Evolutionary conservation across 2,329 filamentous ascomycete species (phyloP).

Genomic region (Ophiosphaerella herpotricha): DNA sequence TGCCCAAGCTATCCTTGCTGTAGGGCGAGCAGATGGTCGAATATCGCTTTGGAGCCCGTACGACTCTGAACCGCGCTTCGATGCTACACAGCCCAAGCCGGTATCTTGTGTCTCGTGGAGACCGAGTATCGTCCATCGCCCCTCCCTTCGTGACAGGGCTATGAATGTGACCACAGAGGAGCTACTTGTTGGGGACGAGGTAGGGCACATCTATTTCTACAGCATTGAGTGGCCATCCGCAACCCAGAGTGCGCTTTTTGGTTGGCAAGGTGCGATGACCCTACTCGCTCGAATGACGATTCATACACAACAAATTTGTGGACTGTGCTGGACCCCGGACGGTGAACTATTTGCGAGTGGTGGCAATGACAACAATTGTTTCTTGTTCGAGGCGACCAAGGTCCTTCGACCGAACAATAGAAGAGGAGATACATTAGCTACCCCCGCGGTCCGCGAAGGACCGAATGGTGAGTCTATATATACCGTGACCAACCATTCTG

Average conservation of each 20-base stretch:
- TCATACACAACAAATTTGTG: conserved; percentile 90
- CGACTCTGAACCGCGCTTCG: conserved; percentile 72
- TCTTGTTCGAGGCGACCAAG: conserved; percentile 73
- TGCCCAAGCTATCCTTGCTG: conserved; percentile 78
- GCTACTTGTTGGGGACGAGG: conserved; percentile 82
- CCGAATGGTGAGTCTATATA: conserved; percentile 39
- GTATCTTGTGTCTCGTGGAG: conserved; percentile 84
- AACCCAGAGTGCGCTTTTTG: conserved; percentile 66
- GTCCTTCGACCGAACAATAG: conserved; percentile 50
- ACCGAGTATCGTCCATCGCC: conserved; percentile 60
- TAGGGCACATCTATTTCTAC: conserved; percentile 85
- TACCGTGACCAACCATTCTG: conserved; percentile 39
- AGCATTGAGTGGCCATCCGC: conserved; percentile 77
- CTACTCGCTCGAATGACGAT: conserved; percentile 76
- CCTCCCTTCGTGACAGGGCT: conserved; percentile 55
- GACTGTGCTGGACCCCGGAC: conserved; percentile 82
- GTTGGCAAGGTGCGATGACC: conserved; percentile 78
- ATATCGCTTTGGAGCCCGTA: conserved; percentile 78
- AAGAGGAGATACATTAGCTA: conserved; percentile 12
- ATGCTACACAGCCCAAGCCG: conserved; percentile 71
- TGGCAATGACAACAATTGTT: conserved; percentile 89
- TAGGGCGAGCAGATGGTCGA: conserved; percentile 77
- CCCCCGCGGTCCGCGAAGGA: conserved; percentile 31
- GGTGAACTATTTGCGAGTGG: conserved; percentile 82
- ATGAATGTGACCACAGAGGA: conserved; percentile 73